phyloP scores from a whole-genome alignment of 2,329 filamentous ascomycete genomes.

The Neophaeococcomyces mojaviensis region DNA sequence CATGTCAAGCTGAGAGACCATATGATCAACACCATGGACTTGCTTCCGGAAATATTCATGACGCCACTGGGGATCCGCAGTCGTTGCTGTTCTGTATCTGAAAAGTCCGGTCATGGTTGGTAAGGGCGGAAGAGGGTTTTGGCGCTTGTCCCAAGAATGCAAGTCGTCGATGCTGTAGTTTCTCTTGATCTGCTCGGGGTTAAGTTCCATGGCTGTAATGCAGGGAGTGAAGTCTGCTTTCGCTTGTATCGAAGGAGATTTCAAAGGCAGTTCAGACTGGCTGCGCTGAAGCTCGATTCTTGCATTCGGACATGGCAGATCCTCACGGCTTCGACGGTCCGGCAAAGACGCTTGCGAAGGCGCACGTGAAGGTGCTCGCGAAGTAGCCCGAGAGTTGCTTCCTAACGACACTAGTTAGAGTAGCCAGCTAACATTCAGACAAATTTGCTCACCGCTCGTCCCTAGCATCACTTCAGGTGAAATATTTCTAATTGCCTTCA shows the following conservation, averaged over 20 bases:
- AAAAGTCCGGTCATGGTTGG: constrained; percentile 19
- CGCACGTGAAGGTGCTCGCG: background rate
- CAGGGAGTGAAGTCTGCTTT: constrained; percentile 9
- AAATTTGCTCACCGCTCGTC: background rate
- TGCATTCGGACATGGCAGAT: background rate
- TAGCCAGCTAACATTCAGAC: too few species aligned
- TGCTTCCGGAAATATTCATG: constrained; percentile 13
- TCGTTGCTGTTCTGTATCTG: constrained; percentile 17
- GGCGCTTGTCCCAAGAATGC: constrained; percentile 12
- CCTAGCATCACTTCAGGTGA: background rate
- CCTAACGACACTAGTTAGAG: background rate
- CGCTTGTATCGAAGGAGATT: background rate
- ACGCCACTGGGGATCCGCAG: constrained; percentile 19
- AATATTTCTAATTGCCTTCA: constrained; percentile 5
- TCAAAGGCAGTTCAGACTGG: constrained; percentile 10
- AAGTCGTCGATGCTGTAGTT: constrained; percentile 17
- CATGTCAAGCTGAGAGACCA: constrained; percentile 14
- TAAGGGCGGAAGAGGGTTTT: constrained; percentile 15
- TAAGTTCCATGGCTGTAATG: constrained; percentile 13
- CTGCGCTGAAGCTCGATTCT: constrained; percentile 10
- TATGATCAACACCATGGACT: constrained; percentile 11
- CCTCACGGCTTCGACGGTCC: background rate
- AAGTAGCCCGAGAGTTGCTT: constrained; percentile 2
- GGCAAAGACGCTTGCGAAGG: background rate
- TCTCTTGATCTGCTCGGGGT: constrained; percentile 13